A percentile compares a stretch with the other conserved stretches of the same genome.
Evolutionary conservation across 495 filamentous ascomycete genomes (phyloP).

Genomic region (Penicillium paradoxum): DNA sequence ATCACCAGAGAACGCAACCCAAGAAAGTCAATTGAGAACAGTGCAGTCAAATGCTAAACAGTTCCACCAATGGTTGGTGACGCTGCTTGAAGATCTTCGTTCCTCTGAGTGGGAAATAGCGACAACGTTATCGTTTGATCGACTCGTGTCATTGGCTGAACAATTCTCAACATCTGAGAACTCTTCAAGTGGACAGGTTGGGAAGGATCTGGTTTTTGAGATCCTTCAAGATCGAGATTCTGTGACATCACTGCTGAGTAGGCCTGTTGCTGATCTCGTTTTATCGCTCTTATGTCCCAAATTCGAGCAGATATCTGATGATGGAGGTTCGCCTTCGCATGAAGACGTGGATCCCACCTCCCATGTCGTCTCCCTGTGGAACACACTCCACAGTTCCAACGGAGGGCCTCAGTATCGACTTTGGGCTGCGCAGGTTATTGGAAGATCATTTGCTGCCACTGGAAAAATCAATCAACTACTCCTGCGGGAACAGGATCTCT

Average conservation of each 20-base stretch:
- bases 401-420: slow-evolving; percentile 65
- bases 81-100: slow-evolving; percentile 53
- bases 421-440: slow-evolving; percentile 82
- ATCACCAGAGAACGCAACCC: slow-evolving; percentile 62
- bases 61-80: slow-evolving; percentile 69
- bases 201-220: slow-evolving; percentile 67
- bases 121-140: slow-evolving; percentile 53
- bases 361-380: slow-evolving; percentile 64
- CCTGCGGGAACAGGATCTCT: slow-evolving; percentile 37
- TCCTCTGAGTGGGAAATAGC: slow-evolving; percentile 43
- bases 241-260: slow-evolving; percentile 57
- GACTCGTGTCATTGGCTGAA: slow-evolving; percentile 59
- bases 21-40: slow-evolving; percentile 66
- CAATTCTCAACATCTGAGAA: slow-evolving; percentile 54
- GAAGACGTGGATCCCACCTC: slow-evolving; percentile 54
- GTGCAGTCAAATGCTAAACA: slow-evolving; percentile 61
- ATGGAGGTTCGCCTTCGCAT: slow-evolving; percentile 56
- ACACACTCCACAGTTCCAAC: slow-evolving; percentile 58
- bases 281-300: slow-evolving; percentile 68
- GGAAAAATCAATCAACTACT: slow-evolving; percentile 51
- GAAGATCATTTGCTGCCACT: slow-evolving; percentile 74
- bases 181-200: slow-evolving; percentile 54
- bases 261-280: slow-evolving; percentile 62
- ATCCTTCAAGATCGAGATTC: slow-evolving; percentile 68
- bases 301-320: slow-evolving; percentile 56